Evolutionary conservation across 129 eudicot genomes (phyloP).

Genomic region (Chrysanthemum lavandulifolium): DNA sequence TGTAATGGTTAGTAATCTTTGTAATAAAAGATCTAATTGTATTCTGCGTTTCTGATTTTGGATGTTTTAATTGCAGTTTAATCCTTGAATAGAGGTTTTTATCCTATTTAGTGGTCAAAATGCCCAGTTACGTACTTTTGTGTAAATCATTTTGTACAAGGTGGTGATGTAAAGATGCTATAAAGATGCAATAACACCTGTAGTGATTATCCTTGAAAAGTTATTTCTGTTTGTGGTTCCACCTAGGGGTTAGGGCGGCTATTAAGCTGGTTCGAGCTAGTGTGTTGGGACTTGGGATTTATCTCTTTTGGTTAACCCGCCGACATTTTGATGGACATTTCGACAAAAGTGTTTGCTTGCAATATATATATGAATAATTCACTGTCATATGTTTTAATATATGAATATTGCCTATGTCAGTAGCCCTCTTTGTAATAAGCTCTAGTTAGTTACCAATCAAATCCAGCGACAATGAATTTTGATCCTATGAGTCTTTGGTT

Average conservation of each 20-base stretch:
- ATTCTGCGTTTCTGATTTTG: background rate
- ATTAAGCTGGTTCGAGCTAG: background rate
- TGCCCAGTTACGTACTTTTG: slow-evolving; percentile 13
- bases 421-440: background rate
- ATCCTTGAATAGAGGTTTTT: slow-evolving; percentile 1
- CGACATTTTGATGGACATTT: background rate
- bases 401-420: background rate
- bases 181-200: background rate
- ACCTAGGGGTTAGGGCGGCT: slow-evolving; percentile 22
- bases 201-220: slow-evolving; percentile 1
- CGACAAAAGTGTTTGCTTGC: background rate
- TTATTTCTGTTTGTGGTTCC: slow-evolving; percentile 9
- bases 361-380: background rate
- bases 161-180: background rate
- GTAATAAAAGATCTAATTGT: slow-evolving; percentile 19
- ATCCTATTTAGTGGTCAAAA: slow-evolving; percentile 3
- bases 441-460: no score
- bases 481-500: no score
- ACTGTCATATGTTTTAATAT: background rate
- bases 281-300: slow-evolving; percentile 11
- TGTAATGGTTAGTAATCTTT: background rate
- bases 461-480: no score
- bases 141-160: slow-evolving; percentile 27
- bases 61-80: slow-evolving; percentile 9
- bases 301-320: slow-evolving; percentile 2